These are phyloP conservation scores for Tagetes erecta DNA, from an alignment of 129 eudicot species.

Conservation along the genomic window DNA sequence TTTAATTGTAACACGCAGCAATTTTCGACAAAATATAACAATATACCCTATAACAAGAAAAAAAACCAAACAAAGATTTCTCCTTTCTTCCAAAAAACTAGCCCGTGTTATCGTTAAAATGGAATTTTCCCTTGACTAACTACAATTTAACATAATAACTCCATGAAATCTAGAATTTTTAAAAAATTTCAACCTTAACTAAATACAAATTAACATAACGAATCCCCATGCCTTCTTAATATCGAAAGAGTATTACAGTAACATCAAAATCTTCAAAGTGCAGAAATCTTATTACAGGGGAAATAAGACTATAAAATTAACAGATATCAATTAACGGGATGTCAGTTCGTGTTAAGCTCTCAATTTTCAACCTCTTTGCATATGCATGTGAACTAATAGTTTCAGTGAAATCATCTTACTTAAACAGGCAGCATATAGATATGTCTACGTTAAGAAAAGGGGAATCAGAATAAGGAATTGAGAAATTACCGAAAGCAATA, in stretches of 20 bases:
- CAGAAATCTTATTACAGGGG: neutral
- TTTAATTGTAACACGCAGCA: too few relatives aligned
- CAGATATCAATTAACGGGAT: too few relatives aligned
- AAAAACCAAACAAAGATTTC: neutral
- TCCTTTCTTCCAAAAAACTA: constrained; percentile 7
- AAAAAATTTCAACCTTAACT: neutral
- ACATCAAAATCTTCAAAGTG: constrained; percentile 17
- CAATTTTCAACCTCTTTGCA: too few relatives aligned
- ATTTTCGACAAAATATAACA: neutral
- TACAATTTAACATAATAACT: constrained; percentile 1
- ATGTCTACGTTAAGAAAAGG: neutral
- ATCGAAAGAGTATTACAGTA: neutral
- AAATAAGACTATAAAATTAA: neutral
- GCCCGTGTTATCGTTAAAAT: neutral
- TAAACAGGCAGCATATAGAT: neutral
- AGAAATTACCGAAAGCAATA: constrained; percentile 71
- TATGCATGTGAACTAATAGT: too few relatives aligned
- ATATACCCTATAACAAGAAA: neutral
- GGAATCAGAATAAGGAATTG: neutral
- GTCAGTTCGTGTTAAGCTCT: too few relatives aligned
- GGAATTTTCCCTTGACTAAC: neutral
- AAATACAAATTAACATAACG: constrained; percentile 12
- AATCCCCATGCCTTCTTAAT: neutral
- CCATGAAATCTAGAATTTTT: neutral
- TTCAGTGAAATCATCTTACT: neutral